Percentiles rank a stretch among this genome's conserved stretches.
phyloP scores from a whole-genome alignment of 1,284 basidiomycete genomes.

The Ustilago tritici region DNA sequence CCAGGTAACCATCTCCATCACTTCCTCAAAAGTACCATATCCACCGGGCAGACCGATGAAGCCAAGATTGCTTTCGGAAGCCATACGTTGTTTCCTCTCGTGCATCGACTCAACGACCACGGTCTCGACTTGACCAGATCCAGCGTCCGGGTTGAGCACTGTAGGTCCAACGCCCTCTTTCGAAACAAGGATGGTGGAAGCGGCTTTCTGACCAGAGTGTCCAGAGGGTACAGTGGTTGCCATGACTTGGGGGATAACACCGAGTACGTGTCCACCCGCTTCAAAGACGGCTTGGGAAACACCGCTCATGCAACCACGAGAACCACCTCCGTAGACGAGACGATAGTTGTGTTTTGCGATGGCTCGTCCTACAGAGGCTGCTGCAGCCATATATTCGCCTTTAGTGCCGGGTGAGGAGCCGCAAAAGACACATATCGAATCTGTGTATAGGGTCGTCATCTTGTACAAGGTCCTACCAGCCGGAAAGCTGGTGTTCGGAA shows the following conservation, averaged over 20 bases:
- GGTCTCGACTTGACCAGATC: slow-evolving; percentile 46
- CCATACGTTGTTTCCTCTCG: slow-evolving; percentile 89
- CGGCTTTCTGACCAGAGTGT: slow-evolving; percentile 50
- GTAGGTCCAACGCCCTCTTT: slow-evolving; percentile 58
- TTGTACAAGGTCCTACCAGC: not conserved
- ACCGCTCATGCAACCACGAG: slow-evolving; percentile 85
- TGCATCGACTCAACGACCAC: slow-evolving; percentile 83
- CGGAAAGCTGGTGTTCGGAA: not conserved
- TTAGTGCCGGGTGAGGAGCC: slow-evolving; percentile 64
- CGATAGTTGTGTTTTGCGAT: slow-evolving; percentile 77
- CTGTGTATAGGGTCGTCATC: slow-evolving; percentile 34
- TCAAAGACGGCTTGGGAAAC: slow-evolving; percentile 80
- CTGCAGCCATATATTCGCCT: slow-evolving; percentile 58
- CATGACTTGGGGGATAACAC: slow-evolving; percentile 84
- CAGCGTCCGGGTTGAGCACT: slow-evolving; percentile 57
- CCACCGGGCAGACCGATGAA: slow-evolving; percentile 91
- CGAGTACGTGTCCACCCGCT: slow-evolving; percentile 81
- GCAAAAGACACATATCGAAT: slow-evolving; percentile 69
- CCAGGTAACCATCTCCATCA: slow-evolving; percentile 92
- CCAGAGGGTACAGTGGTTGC: slow-evolving; percentile 63
- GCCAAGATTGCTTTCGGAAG: slow-evolving; percentile 77
- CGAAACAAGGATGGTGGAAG: slow-evolving; percentile 31
- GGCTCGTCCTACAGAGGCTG: slow-evolving; percentile 78
- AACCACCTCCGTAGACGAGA: slow-evolving; percentile 88
- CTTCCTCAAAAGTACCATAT: slow-evolving; percentile 90